Conservation (phyloP, 441 rosid genomes). For the Syzygium malaccense region DNA sequence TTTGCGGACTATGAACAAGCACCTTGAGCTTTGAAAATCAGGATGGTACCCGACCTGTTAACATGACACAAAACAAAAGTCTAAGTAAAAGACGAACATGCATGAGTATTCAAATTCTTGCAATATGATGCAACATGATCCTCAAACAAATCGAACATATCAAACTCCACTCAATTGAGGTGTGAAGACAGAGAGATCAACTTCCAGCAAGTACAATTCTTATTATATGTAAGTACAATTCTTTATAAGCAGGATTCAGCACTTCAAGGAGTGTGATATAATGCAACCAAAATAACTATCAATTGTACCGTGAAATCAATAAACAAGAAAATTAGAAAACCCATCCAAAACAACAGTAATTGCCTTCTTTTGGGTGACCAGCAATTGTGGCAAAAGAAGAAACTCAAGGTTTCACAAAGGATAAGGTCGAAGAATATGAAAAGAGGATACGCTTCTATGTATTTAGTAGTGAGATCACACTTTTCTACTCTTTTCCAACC, state of each 20-base stretch:
- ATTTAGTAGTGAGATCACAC: background rate
- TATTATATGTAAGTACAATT: background rate
- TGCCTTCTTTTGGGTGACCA: background rate
- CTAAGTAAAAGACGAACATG: background rate
- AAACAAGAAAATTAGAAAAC: background rate
- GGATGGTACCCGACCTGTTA: slow-evolving; percentile 81
- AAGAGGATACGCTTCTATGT: background rate
- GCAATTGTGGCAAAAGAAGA: background rate
- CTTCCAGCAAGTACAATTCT: background rate
- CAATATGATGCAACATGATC: background rate
- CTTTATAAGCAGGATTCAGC: background rate
- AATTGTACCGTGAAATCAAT: background rate
- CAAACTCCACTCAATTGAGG: background rate
- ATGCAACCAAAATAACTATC: background rate
- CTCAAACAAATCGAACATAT: background rate
- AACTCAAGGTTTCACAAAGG: background rate
- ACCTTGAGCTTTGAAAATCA: slow-evolving; percentile 63
- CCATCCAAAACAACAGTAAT: background rate
- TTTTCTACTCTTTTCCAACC: background rate
- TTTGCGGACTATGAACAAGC: slow-evolving; percentile 76
- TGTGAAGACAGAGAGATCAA: background rate
- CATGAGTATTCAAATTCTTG: background rate
- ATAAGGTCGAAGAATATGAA: background rate
- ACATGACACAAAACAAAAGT: background rate
- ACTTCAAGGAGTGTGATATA: background rate